A percentile compares a stretch with the other conserved stretches of the same genome.
Conservation (phyloP, 129 eudicot genomes). For the Saposhnikovia divaricata region DNA sequence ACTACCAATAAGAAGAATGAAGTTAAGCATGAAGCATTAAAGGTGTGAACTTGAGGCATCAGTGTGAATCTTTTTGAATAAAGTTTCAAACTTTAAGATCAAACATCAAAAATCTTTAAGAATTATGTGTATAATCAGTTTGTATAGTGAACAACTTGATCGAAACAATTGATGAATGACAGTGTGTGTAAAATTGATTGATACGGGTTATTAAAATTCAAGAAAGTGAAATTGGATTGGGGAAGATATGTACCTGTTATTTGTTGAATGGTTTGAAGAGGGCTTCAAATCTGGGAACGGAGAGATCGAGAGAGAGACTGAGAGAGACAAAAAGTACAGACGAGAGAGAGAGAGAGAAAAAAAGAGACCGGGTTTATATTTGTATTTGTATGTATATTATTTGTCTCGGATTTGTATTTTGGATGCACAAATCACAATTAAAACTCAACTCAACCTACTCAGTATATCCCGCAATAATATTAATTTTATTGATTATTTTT, state of each 20-base stretch:
- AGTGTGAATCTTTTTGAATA: neutral
- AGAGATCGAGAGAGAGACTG: constrained; percentile 2
- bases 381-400: too few relatives aligned
- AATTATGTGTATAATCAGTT: neutral
- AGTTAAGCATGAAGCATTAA: neutral
- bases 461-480: too few relatives aligned
- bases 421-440: too few relatives aligned
- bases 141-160: neutral
- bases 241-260: neutral
- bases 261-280: neutral
- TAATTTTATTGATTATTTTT: too few relatives aligned
- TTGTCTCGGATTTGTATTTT: too few relatives aligned
- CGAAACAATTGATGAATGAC: neutral
- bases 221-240: neutral
- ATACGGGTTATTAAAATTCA: neutral
- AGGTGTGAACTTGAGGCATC: constrained; percentile 1
- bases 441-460: too few relatives aligned
- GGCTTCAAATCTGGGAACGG: neutral
- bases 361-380: constrained; percentile 3
- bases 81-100: constrained; percentile 6
- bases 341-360: neutral
- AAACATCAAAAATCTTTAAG: neutral
- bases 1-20: neutral
- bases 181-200: neutral
- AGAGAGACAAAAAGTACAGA: neutral